Percentiles rank a stretch among this genome's conserved stretches.
Evolutionary conservation across 2,329 filamentous ascomycete genomes (phyloP).

Genomic region (Phoma sp.): DNA sequence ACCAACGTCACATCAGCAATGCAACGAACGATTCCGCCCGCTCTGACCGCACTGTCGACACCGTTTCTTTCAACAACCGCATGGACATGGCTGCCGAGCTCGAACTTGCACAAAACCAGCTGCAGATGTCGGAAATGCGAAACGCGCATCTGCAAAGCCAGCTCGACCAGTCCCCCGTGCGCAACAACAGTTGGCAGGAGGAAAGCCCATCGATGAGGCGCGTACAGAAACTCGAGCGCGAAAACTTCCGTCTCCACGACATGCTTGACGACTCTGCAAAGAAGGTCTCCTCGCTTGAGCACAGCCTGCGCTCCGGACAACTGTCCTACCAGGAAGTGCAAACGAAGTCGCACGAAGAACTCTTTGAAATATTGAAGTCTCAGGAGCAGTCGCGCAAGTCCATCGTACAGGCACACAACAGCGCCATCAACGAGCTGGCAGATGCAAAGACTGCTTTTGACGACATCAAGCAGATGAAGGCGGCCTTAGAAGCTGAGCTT

Average conservation of each 20-base stretch:
- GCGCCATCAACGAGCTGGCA: constrained; percentile 81
- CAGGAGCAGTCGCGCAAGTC: constrained; percentile 89
- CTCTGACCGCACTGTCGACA: constrained; percentile 86
- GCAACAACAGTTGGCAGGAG: constrained; percentile 67
- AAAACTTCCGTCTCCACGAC: constrained; percentile 89
- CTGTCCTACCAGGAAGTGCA: constrained; percentile 90
- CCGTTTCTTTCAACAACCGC: constrained; percentile 81
- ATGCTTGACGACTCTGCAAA: constrained; percentile 93
- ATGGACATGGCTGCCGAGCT: constrained; percentile 92
- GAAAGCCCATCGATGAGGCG: constrained; percentile 81
- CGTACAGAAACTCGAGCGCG: constrained; percentile 89
- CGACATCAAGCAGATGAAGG: constrained; percentile 81
- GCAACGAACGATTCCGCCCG: constrained; percentile 77
- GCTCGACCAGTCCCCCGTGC: constrained; percentile 72
- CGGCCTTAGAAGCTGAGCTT: constrained; percentile 82
- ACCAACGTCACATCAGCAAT: constrained; percentile 71
- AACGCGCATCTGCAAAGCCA: constrained; percentile 92
- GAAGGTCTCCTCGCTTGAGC: constrained; percentile 89
- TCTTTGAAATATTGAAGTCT: constrained; percentile 89
- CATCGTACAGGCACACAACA: constrained; percentile 83
- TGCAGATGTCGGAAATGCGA: constrained; percentile 94
- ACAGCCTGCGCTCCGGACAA: constrained; percentile 84
- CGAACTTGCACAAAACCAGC: constrained; percentile 90
- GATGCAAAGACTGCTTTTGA: constrained; percentile 90
- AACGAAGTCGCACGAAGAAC: constrained; percentile 90